A percentile compares a stretch with the other conserved stretches of the same genome.
Evolutionary conservation across 129 eudicot species (phyloP).

Genomic region (Lonicera japonica): DNA sequence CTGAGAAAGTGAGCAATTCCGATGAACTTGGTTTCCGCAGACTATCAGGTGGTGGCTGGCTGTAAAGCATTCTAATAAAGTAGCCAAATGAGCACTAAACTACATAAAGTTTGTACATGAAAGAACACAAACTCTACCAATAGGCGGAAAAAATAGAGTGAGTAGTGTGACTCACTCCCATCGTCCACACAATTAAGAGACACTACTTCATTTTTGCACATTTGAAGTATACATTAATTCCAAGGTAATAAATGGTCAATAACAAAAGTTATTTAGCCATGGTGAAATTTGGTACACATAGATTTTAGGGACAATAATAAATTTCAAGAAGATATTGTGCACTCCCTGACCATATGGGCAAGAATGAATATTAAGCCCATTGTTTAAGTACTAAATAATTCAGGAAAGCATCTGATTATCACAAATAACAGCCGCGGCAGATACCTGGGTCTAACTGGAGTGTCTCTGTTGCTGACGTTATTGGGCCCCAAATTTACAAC

Average conservation of each 20-base stretch:
- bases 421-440: constrained; percentile 7
- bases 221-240: too few species aligned
- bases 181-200: too few species aligned
- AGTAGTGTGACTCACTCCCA: too few species aligned
- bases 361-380: too few species aligned
- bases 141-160: background rate
- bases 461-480: constrained; percentile 17
- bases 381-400: background rate
- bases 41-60: constrained; percentile 39
- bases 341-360: too few species aligned
- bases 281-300: too few species aligned
- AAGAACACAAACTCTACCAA: background rate
- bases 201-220: too few species aligned
- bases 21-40: constrained; percentile 37
- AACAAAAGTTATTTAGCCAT: too few species aligned
- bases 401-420: background rate
- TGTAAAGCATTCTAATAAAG: constrained; percentile 18
- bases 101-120: background rate
- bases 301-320: too few species aligned
- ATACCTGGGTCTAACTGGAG: constrained; percentile 36
- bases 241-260: too few species aligned
- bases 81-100: background rate
- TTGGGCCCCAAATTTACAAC: constrained; percentile 3
- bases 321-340: background rate
- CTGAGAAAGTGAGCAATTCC: constrained; percentile 53